Base-by-base conservation (phyloP, 148 eudicot species). In the Nepenthes gracilis region DNA sequence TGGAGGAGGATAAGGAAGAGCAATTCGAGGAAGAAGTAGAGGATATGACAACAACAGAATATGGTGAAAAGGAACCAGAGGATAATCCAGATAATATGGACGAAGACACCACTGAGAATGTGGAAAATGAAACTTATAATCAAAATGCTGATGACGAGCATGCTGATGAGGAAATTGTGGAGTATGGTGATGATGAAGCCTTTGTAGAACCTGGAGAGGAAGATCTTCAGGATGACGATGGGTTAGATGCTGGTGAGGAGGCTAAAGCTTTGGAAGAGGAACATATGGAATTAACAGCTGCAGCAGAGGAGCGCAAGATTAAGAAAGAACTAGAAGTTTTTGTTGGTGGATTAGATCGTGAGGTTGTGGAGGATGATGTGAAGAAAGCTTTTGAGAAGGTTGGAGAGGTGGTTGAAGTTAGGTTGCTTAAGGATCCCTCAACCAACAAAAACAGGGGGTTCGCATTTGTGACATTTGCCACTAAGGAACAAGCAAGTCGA, bases 261-360 rank as follows among this genome's bases (percentile, higher is more conserved):
- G 59, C 67, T 13, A 75, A 70, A 58, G 54, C 76, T 2, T 67
- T 69, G 48, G 83, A 80, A 61, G 82, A 59, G 55, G 96, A 88
- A 68, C 68, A 64, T 57, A 71, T 59, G 65, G 84, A 88, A 55
- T 53, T 88, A 36, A 76, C 74, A 54, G 85, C 83, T 60, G 87
- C 77, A 33, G 86, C 84, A 10, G 76, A 88, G 72, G 89, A 88
- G 60, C 93, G 83, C 6, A 83, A 76, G 74, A 60, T 74, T 40
- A 80, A 77, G 74, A 89, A 83, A 64, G 90, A 89, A 64, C 72
- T 71, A 58, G 97, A 89, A 66, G 78, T 89, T 58, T 89, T 86
- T 78, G 88, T 89, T 69, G 90, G 97, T 61, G 97, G 97, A 52
- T 73, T 89, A 74, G 94, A 86, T 59, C 81, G 78, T 33, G 94